Percentiles rank a stretch among this genome's conserved stretches.
phyloP scores from a whole-genome alignment of 352 stramenopile genomes.

The Pythium myriotylum region DNA sequence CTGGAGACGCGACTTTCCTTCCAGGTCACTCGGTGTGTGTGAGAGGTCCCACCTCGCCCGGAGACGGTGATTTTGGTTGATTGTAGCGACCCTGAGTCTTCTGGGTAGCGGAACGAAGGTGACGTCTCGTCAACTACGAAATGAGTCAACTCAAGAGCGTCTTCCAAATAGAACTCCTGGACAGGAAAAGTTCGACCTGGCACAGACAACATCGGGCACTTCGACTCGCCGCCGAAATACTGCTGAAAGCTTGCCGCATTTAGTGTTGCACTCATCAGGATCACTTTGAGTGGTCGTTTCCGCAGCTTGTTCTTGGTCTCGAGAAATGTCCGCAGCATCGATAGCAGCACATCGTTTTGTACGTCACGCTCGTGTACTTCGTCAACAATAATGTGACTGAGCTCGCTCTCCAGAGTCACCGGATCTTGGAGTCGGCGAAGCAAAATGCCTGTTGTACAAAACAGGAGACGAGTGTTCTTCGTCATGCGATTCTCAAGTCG shows the following conservation, averaged over 20 bases:
- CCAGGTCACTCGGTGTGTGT: conserved; percentile 67
- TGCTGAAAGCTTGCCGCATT: conserved; percentile 94
- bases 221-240: conserved; percentile 91
- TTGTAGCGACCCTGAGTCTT: conserved; percentile 9
- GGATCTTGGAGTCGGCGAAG: conserved; percentile 91
- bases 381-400: conserved; percentile 98
- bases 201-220: conserved; percentile 88
- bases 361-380: conserved; percentile 97
- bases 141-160: conserved; percentile 88
- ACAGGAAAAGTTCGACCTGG: conserved; percentile 97
- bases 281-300: conserved; percentile 87
- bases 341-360: conserved; percentile 91
- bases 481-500: conserved; percentile 90
- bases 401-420: conserved; percentile 65
- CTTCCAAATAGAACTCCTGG: conserved; percentile 95
- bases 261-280: conserved; percentile 97
- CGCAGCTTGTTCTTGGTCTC: conserved; percentile 42
- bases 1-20: conserved; percentile 15
- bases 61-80: conserved; percentile 69
- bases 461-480: conserved; percentile 88
- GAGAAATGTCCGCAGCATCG: conserved; percentile 89
- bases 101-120: conserved; percentile 41
- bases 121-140: conserved; percentile 85
- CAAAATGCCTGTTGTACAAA: conserved; percentile 96
- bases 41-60: conserved; percentile 60